phyloP scores from a whole-genome alignment of 163 green algal genomes.

The Scenedesmus sp. region DNA sequence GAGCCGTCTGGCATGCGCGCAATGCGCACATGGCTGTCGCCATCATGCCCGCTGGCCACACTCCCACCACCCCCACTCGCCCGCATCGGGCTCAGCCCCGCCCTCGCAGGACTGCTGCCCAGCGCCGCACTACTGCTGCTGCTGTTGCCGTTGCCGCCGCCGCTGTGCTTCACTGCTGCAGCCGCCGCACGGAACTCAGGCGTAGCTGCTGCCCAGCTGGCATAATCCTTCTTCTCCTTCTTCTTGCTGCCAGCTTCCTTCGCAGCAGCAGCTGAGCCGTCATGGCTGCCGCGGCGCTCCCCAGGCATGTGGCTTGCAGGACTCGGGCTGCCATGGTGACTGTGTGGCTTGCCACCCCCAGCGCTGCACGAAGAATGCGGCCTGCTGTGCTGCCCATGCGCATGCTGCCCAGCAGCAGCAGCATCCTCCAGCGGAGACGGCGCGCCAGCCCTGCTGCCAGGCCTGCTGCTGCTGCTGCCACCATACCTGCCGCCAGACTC shows the following conservation, averaged over 20 bases:
- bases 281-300: constrained; percentile 16
- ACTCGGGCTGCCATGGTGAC: not conserved
- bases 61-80: constrained; percentile 13
- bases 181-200: constrained; percentile 63
- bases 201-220: constrained; percentile 68
- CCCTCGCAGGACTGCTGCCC: not conserved
- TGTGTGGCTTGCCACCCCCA: not conserved
- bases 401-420: not conserved
- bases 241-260: constrained; percentile 50
- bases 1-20: constrained; percentile 57
- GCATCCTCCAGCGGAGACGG: not conserved
- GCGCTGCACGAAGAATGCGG: not conserved
- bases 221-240: constrained; percentile 69
- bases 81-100: constrained; percentile 26
- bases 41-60: not conserved
- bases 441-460: not conserved
- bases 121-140: too few relatives aligned
- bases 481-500: not conserved
- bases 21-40: constrained; percentile 35
- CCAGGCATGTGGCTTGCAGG: not conserved
- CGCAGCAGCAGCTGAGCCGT: not conserved
- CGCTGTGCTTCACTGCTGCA: constrained; percentile 19
- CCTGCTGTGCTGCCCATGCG: not conserved
- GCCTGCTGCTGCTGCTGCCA: not conserved
- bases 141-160: not conserved